These are phyloP conservation scores for Fomitopsis pinicola DNA, from an alignment of 1,284 basidiomycete genomes.

Conservation along the genomic window DNA sequence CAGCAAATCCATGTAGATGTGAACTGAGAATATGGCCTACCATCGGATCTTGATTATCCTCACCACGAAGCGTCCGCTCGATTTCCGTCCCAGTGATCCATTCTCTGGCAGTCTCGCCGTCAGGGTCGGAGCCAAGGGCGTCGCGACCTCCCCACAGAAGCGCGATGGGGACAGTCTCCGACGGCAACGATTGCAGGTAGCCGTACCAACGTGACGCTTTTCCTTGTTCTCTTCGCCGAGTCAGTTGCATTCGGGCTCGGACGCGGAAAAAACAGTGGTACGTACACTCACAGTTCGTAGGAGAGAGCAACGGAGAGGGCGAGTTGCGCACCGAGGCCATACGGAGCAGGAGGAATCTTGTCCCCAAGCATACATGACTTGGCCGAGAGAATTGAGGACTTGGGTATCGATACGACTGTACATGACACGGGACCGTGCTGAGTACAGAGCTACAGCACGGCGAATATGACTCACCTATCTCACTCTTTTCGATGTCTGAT, in stretches of 20 bases:
- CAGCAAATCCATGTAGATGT: too few relatives aligned
- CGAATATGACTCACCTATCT: background rate
- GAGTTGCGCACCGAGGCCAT: conserved; percentile 55
- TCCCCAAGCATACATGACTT: conserved; percentile 41
- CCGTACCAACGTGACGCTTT: conserved; percentile 55
- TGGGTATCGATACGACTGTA: conserved; percentile 66
- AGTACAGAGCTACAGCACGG: background rate
- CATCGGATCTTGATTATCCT: conserved; percentile 13
- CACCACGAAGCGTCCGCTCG: conserved; percentile 16
- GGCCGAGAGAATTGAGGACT: conserved; percentile 57
- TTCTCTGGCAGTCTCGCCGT: conserved; percentile 29
- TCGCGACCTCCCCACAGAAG: conserved; percentile 52
- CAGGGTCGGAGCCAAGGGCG: conserved; percentile 12
- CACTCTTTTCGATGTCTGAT: background rate
- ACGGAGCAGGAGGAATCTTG: conserved; percentile 39
- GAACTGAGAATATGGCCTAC: conserved; percentile 10
- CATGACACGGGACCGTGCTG: background rate
- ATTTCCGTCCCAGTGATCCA: conserved; percentile 26
- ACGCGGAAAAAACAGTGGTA: background rate
- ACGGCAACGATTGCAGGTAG: conserved; percentile 66
- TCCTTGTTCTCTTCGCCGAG: conserved; percentile 23
- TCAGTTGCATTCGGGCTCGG: background rate
- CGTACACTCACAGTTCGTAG: conserved; percentile 52
- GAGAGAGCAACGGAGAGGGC: conserved; percentile 60
- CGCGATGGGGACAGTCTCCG: conserved; percentile 49